Evolutionary conservation across 176 grass and related monocot genomes (phyloP).

Genomic region (Oryza glumipatula): DNA sequence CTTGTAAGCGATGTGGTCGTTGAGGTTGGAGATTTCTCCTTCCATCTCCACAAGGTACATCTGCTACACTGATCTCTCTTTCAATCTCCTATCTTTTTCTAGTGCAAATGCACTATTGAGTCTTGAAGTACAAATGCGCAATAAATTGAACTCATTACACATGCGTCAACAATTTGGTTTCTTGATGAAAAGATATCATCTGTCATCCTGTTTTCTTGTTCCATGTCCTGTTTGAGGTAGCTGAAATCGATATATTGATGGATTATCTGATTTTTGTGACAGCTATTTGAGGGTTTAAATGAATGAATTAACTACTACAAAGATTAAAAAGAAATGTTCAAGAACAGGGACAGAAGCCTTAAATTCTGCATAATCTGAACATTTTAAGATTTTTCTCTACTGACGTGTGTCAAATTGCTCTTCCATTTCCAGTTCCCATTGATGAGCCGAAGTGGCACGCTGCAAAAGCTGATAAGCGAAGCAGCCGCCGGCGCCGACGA

Average conservation of each 20-base stretch:
- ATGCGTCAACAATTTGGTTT: not conserved
- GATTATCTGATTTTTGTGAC: no score
- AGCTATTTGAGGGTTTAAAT: no score
- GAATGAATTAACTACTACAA: no score
- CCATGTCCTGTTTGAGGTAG: no score
- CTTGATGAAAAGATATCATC: not conserved
- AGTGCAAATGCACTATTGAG: not conserved
- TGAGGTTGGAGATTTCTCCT: conserved; percentile 56
- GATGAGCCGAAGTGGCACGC: conserved; percentile 59
- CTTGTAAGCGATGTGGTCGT: conserved; percentile 65
- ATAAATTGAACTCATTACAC: not conserved
- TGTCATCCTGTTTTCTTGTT: no score
- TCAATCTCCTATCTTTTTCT: not conserved
- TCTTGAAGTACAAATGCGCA: not conserved
- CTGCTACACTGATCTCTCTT: not conserved
- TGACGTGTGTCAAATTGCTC: not conserved
- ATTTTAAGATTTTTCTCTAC: not conserved
- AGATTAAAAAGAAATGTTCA: no score
- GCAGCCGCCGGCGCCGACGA: conserved; percentile 1
- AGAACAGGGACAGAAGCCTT: not conserved
- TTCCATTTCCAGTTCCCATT: conserved; percentile 56
- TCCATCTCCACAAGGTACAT: conserved; percentile 87
- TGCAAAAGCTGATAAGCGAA: conserved; percentile 62
- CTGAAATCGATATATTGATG: no score
- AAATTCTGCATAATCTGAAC: not conserved